Evolutionary conservation across 441 rosid genomes (phyloP), one percentile per base, ranked within the genome.

Genomic region (Raphanus hybrid): DNA sequence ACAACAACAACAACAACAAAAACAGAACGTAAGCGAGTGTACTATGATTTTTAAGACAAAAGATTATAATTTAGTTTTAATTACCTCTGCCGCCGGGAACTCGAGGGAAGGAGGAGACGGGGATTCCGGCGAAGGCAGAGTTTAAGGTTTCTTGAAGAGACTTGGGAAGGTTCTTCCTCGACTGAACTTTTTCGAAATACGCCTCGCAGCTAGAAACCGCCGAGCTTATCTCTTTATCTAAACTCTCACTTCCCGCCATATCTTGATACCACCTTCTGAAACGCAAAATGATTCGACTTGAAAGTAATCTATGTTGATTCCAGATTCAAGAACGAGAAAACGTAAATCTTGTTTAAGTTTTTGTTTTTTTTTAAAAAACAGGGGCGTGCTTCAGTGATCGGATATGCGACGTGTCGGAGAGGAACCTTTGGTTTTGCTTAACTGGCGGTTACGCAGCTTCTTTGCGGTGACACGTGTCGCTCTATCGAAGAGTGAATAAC

Each of bases 71-170:
- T 23, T 23, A 29, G 34, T 29, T 29, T 29, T 23, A 23, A 23
- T 23, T 29, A 29, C 34, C 34, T 29, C 34, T 29, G 34, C 34
- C 34, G 34, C 34, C 34, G 34, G 34, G 34, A 29, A 29, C 34
- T 29, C 34, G 82, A 3, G 91, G 95, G 82, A 90, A 90, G 29
- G 92, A 85, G 26, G 95, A 86, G 15, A 84, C 90, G 1, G 89
- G 92, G 37, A 90, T 86, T 23, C 83, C 82, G 11, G 84, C 82
- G 76, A 90, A 88, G 8, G 95, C 95, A 54, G 86, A 75, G 26
- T 89, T 88, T 55, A 90, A 70, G 27, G 82, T 84, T 82, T 90
- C 88, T 81, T 85, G 90, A 74, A 90, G 69, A 5, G 90, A 64
- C 27, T 52, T 82, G 26, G 95, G 89, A 35, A 90, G 71, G 76